These are phyloP conservation scores for Albatrellus sp. DNA, from an alignment of 1,284 basidiomycete species.

Conservation along the genomic window DNA sequence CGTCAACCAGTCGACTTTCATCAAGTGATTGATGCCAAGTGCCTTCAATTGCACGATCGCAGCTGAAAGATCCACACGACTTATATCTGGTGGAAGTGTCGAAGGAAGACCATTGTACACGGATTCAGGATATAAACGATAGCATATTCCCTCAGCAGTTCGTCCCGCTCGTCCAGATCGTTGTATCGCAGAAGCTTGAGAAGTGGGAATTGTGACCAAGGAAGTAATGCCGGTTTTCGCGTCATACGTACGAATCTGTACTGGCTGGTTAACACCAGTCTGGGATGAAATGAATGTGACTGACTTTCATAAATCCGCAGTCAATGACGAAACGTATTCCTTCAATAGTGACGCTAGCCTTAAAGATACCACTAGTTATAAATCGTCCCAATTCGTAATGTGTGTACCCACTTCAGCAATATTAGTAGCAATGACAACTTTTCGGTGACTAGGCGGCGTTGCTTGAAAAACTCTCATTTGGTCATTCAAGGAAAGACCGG, in stretches of 20 bases:
- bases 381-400: too few species aligned
- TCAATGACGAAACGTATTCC: constrained; percentile 95
- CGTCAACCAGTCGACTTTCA: constrained; percentile 91
- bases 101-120: constrained; percentile 45
- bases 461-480: constrained; percentile 79
- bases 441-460: constrained; percentile 64
- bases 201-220: constrained; percentile 69
- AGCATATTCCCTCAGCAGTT: constrained; percentile 84
- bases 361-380: background rate
- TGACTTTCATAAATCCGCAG: constrained; percentile 87
- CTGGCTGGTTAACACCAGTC: too few species aligned
- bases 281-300: constrained; percentile 7
- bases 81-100: constrained; percentile 81
- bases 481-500: constrained; percentile 78
- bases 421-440: constrained; percentile 90
- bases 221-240: constrained; percentile 22
- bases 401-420: constrained; percentile 70
- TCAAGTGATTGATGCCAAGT: constrained; percentile 89
- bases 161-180: constrained; percentile 85
- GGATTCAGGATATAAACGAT: constrained; percentile 77
- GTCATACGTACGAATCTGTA: background rate
- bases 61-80: constrained; percentile 77
- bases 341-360: constrained; percentile 94
- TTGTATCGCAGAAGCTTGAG: constrained; percentile 77
- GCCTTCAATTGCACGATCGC: constrained; percentile 90